Evolutionary conservation across 1,284 basidiomycete species (phyloP).

Genomic region (Cryptococcus sp.): DNA sequence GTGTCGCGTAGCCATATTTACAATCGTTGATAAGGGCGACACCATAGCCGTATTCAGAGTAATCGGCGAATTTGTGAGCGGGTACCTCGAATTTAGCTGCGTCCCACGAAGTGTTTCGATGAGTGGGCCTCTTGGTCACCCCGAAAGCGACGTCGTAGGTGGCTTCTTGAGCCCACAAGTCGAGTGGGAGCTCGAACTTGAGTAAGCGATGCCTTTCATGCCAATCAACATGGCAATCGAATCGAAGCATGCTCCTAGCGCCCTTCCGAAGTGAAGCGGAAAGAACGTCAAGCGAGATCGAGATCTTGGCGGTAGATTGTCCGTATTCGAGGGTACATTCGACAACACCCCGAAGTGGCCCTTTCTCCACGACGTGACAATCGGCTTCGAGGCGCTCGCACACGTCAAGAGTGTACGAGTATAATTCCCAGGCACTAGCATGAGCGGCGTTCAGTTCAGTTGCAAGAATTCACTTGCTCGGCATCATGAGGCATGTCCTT

Average conservation of each 20-base stretch:
- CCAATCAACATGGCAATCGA: neutral
- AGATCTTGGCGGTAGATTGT: neutral
- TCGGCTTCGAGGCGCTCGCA: neutral
- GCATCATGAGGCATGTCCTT: neutral
- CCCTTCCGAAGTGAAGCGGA: neutral
- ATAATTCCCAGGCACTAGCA: neutral
- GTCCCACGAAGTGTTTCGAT: constrained; percentile 81
- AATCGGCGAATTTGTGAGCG: constrained; percentile 60
- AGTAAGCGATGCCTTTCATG: neutral
- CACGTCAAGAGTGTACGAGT: neutral
- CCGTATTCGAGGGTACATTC: neutral
- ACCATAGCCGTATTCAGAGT: constrained; percentile 68
- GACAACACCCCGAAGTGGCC: neutral
- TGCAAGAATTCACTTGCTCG: neutral
- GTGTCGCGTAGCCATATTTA: constrained; percentile 60
- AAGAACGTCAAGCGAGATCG: constrained; percentile 5
- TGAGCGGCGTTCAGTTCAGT: no score
- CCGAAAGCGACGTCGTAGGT: constrained; percentile 93
- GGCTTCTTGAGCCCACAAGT: constrained; percentile 72
- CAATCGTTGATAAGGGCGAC: constrained; percentile 84
- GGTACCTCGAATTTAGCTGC: constrained; percentile 61
- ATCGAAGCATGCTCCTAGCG: constrained; percentile 2
- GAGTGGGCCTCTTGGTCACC: constrained; percentile 76
- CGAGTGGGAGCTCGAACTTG: constrained; percentile 76
- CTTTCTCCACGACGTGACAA: neutral